These are phyloP conservation scores for Mucor irregularis DNA, from an alignment of 371 early-diverging fungal genomes.

Conservation along the genomic window DNA sequence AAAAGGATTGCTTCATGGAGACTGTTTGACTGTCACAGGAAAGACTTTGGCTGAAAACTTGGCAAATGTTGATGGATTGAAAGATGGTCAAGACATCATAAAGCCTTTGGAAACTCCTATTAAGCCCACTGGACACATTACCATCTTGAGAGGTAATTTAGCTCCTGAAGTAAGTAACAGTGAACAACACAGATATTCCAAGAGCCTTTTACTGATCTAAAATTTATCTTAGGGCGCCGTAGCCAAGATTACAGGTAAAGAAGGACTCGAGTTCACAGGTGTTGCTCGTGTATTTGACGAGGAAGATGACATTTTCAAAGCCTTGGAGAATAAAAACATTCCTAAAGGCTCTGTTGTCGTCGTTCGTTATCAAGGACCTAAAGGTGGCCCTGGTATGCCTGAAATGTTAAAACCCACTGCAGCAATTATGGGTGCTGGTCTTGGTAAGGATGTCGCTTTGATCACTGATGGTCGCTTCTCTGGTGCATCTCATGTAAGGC, in stretches of 20 bases:
- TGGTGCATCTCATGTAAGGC: conserved; percentile 95
- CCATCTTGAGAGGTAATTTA: conserved; percentile 88
- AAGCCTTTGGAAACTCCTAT: conserved; percentile 80
- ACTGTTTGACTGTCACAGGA: conserved; percentile 82
- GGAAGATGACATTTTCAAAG: conserved; percentile 87
- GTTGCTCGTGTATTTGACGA: conserved; percentile 88
- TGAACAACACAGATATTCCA: conserved; percentile 47
- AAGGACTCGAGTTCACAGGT: conserved; percentile 87
- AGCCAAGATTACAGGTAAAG: conserved; percentile 98
- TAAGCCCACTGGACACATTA: conserved; percentile 90
- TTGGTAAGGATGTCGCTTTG: conserved; percentile 94
- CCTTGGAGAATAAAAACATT: conserved; percentile 73
- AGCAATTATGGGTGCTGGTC: conserved; percentile 97
- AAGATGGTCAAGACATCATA: conserved; percentile 83
- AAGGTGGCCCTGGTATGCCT: conserved; percentile 91
- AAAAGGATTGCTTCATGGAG: conserved; percentile 72
- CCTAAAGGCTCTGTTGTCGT: conserved; percentile 84
- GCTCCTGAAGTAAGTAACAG: conserved; percentile 95
- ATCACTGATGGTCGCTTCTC: conserved; percentile 97
- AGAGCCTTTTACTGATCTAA: too few species aligned
- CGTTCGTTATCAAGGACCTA: conserved; percentile 85
- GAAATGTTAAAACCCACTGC: conserved; percentile 95
- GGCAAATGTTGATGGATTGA: conserved; percentile 60
- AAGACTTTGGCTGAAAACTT: conserved; percentile 84
- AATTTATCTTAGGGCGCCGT: too few species aligned